A percentile compares a stretch with the other conserved stretches of the same genome.
phyloP scores from a whole-genome alignment of 1,284 basidiomycete genomes.

The Takashimella tepidaria region DNA sequence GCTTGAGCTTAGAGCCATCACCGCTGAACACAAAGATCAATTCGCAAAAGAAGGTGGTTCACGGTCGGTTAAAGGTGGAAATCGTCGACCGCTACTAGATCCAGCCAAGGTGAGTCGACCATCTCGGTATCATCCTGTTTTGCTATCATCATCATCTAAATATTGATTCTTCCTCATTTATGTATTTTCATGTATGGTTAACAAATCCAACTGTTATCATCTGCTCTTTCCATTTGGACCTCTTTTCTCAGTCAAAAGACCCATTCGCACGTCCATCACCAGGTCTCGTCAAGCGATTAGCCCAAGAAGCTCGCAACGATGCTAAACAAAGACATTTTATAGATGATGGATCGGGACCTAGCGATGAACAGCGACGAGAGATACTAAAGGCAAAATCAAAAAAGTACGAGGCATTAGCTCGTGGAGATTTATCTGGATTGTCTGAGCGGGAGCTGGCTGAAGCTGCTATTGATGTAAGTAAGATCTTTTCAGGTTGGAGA shows the following conservation, averaged over 20 bases:
- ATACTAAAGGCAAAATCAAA: conserved; percentile 70
- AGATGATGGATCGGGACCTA: conserved; percentile 31
- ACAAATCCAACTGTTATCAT: neutral
- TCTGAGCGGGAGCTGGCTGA: conserved; percentile 68
- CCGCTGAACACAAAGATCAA: conserved; percentile 44
- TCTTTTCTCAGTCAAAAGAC: conserved; percentile 22
- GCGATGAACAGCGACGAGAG: conserved; percentile 37
- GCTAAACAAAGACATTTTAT: conserved; percentile 33
- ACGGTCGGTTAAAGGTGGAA: conserved; percentile 33
- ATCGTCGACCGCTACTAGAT: conserved; percentile 14
- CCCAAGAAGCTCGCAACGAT: conserved; percentile 41
- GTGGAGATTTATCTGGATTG: conserved; percentile 74
- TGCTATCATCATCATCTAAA: too few relatives aligned
- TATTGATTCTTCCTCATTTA: too few relatives aligned
- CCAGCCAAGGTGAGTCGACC: neutral
- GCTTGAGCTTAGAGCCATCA: conserved; percentile 44
- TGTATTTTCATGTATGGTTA: too few relatives aligned
- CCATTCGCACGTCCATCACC: conserved; percentile 45
- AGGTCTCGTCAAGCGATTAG: conserved; percentile 42
- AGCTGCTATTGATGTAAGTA: conserved; percentile 74
- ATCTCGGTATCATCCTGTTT: too few relatives aligned
- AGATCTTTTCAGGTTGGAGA: too few relatives aligned
- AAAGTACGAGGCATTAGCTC: conserved; percentile 72
- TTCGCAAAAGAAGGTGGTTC: conserved; percentile 41
- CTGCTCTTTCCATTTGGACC: neutral